Evolutionary conservation across 805 yeast species (phyloP).

Genomic region (Starmerella apis): DNA sequence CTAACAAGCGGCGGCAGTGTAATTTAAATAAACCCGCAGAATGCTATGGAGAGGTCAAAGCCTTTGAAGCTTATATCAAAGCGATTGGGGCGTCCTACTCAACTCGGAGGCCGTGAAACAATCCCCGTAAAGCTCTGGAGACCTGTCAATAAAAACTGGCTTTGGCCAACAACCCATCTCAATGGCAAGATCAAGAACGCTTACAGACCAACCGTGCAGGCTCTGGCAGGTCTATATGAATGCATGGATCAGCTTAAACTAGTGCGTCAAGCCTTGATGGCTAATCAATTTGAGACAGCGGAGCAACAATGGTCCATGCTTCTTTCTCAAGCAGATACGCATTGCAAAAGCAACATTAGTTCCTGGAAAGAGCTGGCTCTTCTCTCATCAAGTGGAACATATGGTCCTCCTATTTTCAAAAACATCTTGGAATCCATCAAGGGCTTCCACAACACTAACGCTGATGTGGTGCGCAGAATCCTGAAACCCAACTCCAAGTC

Average conservation of each 20-base stretch:
- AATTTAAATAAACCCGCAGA: not conserved
- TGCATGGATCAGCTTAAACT: not conserved
- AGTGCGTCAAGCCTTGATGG: slow-evolving; percentile 2
- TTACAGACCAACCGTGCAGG: slow-evolving; percentile 7
- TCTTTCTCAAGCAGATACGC: not conserved
- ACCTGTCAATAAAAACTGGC: slow-evolving; percentile 11
- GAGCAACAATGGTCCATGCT: not conserved
- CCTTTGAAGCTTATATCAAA: slow-evolving; percentile 3
- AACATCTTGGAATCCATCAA: slow-evolving; percentile 11
- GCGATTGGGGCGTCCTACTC: not conserved
- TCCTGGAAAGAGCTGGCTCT: slow-evolving; percentile 7
- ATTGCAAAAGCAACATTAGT: not conserved
- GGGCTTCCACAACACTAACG: not conserved
- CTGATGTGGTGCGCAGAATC: not conserved
- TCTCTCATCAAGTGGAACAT: not conserved
- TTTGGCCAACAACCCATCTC: slow-evolving; percentile 9
- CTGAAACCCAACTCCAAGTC: not conserved
- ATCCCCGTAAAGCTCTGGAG: not conserved
- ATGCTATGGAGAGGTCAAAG: slow-evolving; percentile 5
- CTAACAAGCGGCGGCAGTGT: no score
- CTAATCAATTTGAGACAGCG: not conserved
- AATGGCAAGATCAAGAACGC: slow-evolving; percentile 1
- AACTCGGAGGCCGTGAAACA: not conserved
- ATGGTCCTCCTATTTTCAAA: slow-evolving; percentile 11
- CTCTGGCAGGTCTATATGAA: not conserved